Evolutionary conservation across 2,329 filamentous ascomycete species (phyloP).

Genomic region (Colletotrichum horii): DNA sequence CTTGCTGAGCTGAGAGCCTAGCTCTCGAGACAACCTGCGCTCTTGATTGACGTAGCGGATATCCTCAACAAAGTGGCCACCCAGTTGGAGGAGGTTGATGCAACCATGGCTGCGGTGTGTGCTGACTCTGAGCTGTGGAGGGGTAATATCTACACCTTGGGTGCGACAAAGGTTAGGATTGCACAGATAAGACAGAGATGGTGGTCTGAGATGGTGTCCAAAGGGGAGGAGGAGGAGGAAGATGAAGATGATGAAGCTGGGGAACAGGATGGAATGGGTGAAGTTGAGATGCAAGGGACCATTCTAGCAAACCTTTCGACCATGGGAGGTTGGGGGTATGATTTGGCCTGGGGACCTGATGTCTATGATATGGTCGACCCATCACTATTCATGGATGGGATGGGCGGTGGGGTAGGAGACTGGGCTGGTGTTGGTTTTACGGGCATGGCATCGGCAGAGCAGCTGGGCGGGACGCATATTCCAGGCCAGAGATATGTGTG

Average conservation of each 20-base stretch:
- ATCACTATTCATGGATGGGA: not conserved
- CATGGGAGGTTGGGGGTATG: not conserved
- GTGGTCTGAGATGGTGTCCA: constrained; percentile 50
- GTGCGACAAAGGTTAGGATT: constrained; percentile 51
- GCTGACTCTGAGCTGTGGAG: constrained; percentile 39
- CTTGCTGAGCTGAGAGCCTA: constrained; percentile 45
- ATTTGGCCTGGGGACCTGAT: not conserved
- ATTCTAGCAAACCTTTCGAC: not conserved
- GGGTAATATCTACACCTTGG: constrained; percentile 54
- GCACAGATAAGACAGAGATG: constrained; percentile 50
- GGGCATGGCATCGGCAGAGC: not conserved
- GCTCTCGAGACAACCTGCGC: constrained; percentile 47
- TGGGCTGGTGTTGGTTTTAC: not conserved
- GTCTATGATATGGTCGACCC: not conserved
- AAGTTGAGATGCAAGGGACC: not conserved
- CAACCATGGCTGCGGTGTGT: constrained; percentile 35
- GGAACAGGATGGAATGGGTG: not conserved
- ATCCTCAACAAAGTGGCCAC: constrained; percentile 46
- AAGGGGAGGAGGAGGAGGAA: not conserved
- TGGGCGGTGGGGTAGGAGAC: not conserved
- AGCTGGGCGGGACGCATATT: not conserved
- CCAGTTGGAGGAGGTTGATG: constrained; percentile 49
- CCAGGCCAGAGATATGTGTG: not conserved
- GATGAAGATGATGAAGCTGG: not conserved
- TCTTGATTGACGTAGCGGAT: constrained; percentile 48